Evolutionary conservation across 306 rosid species (phyloP), one percentile per base, ranked within the genome.

Genomic region (Rubus parviflorus): DNA sequence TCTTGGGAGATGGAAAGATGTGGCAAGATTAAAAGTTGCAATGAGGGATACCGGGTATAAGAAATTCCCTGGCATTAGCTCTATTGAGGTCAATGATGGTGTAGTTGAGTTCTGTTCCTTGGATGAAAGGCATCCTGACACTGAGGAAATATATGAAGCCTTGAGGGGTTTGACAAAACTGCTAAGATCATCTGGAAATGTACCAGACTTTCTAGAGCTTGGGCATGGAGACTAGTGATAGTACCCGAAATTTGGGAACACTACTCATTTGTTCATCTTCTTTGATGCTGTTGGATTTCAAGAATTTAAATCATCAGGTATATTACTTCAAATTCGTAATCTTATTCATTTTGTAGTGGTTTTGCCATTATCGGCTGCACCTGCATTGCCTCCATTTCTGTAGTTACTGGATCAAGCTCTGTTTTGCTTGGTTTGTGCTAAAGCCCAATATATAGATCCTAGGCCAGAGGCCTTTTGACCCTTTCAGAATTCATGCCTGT

Each of bases 1-100:
- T 83, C 86, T 85, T 83, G 91, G 91, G 61, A 89, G 92, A 80
- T 88, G 85, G 94, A 79, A 83, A 82, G 98, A 91, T 75, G 90
- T 87, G 76, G 89, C 98, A 9, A 85, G 93, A 20, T 40, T 89
- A 63, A 93, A 93, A 85, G 81, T 87, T 53, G 90, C 92, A 7
- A 82, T 85, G 80, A 85, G 97, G 74, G 97, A 91, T 68, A 93
- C 97, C 0, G 88, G 88, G 61, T 63, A 67, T 23, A 82, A 52
- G 73, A 87, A 87, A 57, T 19, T 85, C 72, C 88, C 90, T 0
- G 87, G 87, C 12, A 73, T 86, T 72, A 87, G 87, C 83, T 63
- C 85, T 72, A 82, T 87, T 23, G 90, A 87, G 73, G 84, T 78
- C 20, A 64, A 80, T 56, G 80, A 75, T 67, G 58, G 58, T 60